These are phyloP conservation scores for Phyllachora maydis DNA, from an alignment of 2,329 filamentous ascomycete genomes.

Conservation along the genomic window DNA sequence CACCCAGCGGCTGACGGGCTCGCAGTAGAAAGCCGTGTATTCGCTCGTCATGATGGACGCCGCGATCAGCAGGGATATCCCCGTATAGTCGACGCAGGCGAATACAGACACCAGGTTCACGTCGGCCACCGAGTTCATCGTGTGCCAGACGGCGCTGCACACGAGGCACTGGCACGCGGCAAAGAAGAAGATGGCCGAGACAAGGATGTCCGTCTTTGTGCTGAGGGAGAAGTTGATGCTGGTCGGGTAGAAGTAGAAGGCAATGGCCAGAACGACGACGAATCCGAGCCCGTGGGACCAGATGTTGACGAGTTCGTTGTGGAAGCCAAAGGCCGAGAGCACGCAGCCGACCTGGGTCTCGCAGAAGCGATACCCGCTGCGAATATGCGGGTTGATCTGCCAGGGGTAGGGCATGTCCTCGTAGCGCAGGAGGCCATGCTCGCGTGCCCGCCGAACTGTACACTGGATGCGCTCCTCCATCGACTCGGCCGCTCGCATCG, in stretches of 20 bases:
- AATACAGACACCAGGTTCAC: conserved; percentile 82
- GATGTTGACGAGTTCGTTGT: conserved; percentile 93
- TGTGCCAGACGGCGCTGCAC: conserved; percentile 95
- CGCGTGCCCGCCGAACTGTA: conserved; percentile 55
- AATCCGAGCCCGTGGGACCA: conserved; percentile 89
- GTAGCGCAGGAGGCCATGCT: conserved; percentile 71
- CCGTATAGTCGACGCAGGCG: conserved; percentile 95
- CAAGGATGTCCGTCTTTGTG: conserved; percentile 72
- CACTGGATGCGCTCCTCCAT: conserved; percentile 70
- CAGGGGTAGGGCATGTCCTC: conserved; percentile 81
- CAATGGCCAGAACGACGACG: conserved; percentile 68
- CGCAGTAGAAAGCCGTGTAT: conserved; percentile 97
- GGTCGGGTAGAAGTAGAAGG: conserved; percentile 89
- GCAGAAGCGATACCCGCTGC: conserved; percentile 78
- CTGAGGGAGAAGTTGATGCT: conserved; percentile 72
- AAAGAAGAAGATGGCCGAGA: conserved; percentile 89
- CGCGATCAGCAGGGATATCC: conserved; percentile 84
- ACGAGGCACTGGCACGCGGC: conserved; percentile 86
- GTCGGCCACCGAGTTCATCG: conserved; percentile 92
- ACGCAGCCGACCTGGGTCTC: conserved; percentile 83
- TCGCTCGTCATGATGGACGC: conserved; percentile 96
- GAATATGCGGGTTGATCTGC: conserved; percentile 88
- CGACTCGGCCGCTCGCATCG: conserved; percentile 61
- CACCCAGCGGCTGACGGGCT: conserved; percentile 64
- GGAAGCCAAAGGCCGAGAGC: conserved; percentile 61